Percentiles rank a stretch among this genome's conserved stretches.
Conservation (phyloP, 129 eudicot genomes). For the Logfia minima region DNA sequence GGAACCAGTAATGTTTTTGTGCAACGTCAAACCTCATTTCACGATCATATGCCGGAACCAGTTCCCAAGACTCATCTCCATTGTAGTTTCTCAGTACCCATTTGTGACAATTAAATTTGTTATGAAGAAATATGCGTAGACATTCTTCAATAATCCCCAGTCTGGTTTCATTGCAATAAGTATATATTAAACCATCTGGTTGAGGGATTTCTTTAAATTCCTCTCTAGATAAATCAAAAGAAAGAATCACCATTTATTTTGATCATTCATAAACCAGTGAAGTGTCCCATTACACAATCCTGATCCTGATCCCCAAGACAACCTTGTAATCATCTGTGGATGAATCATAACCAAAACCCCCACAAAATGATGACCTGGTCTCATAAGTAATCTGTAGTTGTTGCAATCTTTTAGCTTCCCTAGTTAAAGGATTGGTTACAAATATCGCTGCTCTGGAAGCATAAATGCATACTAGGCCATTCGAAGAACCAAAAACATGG, state of each 20-base stretch:
- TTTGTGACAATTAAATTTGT: background rate
- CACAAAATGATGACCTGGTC: background rate
- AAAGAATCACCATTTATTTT: background rate
- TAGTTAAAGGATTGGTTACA: constrained; percentile 4
- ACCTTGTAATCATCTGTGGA: constrained; percentile 11
- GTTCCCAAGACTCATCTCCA: background rate
- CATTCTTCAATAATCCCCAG: constrained; percentile 1
- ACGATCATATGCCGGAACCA: background rate
- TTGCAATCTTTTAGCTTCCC: background rate
- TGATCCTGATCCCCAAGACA: background rate
- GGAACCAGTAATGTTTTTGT: too few relatives aligned
- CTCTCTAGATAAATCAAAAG: constrained; percentile 8
- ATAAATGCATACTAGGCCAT: constrained; percentile 11
- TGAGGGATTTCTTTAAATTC: constrained; percentile 10
- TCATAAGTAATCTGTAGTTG: background rate
- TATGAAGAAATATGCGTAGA: background rate
- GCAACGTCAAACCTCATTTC: background rate
- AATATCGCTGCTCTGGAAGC: background rate
- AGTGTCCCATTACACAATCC: background rate
- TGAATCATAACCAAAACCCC: constrained; percentile 18
- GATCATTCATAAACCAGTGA: constrained; percentile 9
- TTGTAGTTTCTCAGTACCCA: background rate
- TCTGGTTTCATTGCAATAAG: background rate
- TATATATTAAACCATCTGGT: background rate
- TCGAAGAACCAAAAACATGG: constrained; percentile 13